Evolutionary conservation across 2,329 filamentous ascomycete species (phyloP).

Genomic region (Colletotrichum lini): DNA sequence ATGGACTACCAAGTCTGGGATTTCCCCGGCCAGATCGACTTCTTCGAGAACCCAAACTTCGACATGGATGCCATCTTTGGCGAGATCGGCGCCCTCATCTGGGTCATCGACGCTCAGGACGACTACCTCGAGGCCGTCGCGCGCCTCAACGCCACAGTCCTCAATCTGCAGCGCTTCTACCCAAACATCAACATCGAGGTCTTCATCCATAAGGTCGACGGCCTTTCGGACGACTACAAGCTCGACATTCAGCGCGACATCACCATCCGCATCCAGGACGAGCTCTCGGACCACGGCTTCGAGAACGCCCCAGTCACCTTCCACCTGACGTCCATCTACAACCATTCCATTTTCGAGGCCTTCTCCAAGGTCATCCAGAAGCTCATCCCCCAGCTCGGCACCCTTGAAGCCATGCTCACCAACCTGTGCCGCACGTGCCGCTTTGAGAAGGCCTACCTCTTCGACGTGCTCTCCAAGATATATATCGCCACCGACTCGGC

Average conservation of each 20-base stretch:
- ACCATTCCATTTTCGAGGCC: slow-evolving; percentile 98
- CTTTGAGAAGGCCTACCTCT: slow-evolving; percentile 98
- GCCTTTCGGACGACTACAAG: slow-evolving; percentile 96
- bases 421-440: slow-evolving; percentile 93
- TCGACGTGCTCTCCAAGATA: slow-evolving; percentile 97
- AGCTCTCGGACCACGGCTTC: slow-evolving; percentile 92
- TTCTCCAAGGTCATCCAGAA: slow-evolving; percentile 99
- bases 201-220: slow-evolving; percentile 99
- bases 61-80: slow-evolving; percentile 96
- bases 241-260: slow-evolving; percentile 97
- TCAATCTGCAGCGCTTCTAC: slow-evolving; percentile 89
- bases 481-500: slow-evolving; percentile 97
- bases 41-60: slow-evolving; percentile 88
- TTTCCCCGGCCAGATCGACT: slow-evolving; percentile 92
- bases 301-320: slow-evolving; percentile 96
- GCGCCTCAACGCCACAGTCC: slow-evolving; percentile 88
- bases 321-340: slow-evolving; percentile 97
- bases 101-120: slow-evolving; percentile 98
- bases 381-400: slow-evolving; percentile 92
- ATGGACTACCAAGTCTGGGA: slow-evolving; percentile 99
- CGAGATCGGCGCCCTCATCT: slow-evolving; percentile 93
- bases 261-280: slow-evolving; percentile 95
- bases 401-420: slow-evolving; percentile 93
- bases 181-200: slow-evolving; percentile 97
- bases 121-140: slow-evolving; percentile 95